Conservation (phyloP, 1,139 yeast species). For the Starmera stellimalicola region DNA sequence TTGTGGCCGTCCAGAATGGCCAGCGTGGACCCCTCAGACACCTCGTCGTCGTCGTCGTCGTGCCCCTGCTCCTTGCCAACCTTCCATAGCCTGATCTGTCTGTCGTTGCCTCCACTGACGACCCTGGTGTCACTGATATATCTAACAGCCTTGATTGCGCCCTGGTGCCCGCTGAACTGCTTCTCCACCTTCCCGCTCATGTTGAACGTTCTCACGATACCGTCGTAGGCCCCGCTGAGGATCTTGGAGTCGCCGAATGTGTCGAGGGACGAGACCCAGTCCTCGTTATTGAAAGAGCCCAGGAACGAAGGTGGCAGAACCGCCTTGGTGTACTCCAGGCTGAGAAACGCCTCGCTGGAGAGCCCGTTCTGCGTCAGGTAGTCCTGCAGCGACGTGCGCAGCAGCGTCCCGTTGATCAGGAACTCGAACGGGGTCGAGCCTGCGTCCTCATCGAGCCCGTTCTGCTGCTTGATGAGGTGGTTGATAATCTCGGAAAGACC, state of each 20-base stretch:
- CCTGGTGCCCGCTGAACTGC: slow-evolving; percentile 82
- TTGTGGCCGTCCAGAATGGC: slow-evolving; percentile 86
- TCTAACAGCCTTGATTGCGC: slow-evolving; percentile 71
- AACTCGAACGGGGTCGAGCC: slow-evolving; percentile 75
- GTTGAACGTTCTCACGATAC: slow-evolving; percentile 85
- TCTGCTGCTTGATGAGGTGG: slow-evolving; percentile 80
- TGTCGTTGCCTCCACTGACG: slow-evolving; percentile 82
- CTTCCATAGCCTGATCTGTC: slow-evolving; percentile 85
- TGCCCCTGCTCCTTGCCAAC: slow-evolving; percentile 40
- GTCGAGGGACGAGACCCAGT: slow-evolving; percentile 81
- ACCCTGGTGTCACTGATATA: slow-evolving; percentile 71
- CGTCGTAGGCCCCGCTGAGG: slow-evolving; percentile 88
- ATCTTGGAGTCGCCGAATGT: slow-evolving; percentile 35
- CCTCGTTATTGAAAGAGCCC: slow-evolving; percentile 85
- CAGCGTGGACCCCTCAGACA: slow-evolving; percentile 64
- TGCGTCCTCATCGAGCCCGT: slow-evolving; percentile 31
- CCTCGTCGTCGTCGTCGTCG: slow-evolving; percentile 38
- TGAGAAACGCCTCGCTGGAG: slow-evolving; percentile 72
- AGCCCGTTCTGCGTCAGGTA: slow-evolving; percentile 70
- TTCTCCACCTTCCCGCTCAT: slow-evolving; percentile 74
- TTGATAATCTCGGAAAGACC: slow-evolving; percentile 94
- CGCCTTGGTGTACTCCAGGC: slow-evolving; percentile 84
- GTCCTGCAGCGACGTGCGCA: slow-evolving; percentile 71
- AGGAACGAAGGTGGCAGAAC: slow-evolving; percentile 88
- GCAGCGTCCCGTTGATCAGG: slow-evolving; percentile 71